These are phyloP conservation scores for Candida manassasensis DNA, from an alignment of 805 yeast genomes.

Conservation along the genomic window DNA sequence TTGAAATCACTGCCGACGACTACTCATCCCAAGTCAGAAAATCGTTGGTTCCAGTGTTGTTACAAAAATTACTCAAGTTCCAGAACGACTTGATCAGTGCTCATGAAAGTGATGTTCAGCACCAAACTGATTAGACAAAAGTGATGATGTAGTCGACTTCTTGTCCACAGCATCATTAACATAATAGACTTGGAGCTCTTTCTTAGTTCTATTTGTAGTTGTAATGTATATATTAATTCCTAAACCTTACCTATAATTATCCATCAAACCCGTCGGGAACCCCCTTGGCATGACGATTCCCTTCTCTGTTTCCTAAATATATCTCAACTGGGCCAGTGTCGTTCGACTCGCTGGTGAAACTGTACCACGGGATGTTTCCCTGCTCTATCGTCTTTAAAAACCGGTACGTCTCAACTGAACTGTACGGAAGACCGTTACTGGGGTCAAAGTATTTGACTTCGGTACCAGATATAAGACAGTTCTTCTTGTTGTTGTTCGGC, in stretches of 20 bases:
- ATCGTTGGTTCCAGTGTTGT: constrained; percentile 49
- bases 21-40: constrained; percentile 40
- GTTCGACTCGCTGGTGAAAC: constrained; percentile 46
- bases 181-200: constrained; percentile 1
- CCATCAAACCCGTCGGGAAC: constrained; percentile 79
- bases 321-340: constrained; percentile 46
- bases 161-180: constrained; percentile 1
- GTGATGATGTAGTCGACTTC: background rate
- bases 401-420: constrained; percentile 75
- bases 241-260: background rate
- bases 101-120: constrained; percentile 63
- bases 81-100: constrained; percentile 58
- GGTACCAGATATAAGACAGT: constrained; percentile 72
- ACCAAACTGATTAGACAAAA: constrained; percentile 29
- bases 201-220: constrained; percentile 2
- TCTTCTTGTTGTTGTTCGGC: constrained; percentile 62
- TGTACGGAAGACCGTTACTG: constrained; percentile 78
- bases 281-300: constrained; percentile 70
- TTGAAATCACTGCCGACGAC: constrained; percentile 39
- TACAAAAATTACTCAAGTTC: constrained; percentile 47
- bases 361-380: constrained; percentile 51
- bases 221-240: constrained; percentile 1
- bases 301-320: constrained; percentile 42
- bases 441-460: constrained; percentile 88
- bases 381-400: constrained; percentile 47